Evolutionary conservation across 305 asterid genomes (phyloP).

Genomic region (Rubia tinctorum): DNA sequence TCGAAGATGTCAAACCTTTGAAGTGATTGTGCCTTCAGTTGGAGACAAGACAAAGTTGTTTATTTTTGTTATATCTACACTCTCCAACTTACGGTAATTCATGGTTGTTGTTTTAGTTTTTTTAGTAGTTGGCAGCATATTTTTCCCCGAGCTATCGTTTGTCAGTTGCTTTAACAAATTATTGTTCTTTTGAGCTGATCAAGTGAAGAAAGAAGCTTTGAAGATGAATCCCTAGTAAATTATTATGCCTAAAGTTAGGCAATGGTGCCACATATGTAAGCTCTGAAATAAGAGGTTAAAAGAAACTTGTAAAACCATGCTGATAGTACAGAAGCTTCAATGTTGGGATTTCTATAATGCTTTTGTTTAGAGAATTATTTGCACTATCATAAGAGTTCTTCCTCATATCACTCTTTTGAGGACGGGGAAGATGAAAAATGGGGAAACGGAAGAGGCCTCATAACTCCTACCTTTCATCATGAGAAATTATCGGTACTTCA

Average conservation of each 20-base stretch:
- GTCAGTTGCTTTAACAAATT: neutral
- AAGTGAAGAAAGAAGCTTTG: slow-evolving; percentile 60
- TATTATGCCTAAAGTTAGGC: slow-evolving; percentile 74
- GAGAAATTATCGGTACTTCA: too few species aligned
- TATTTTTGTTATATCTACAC: neutral
- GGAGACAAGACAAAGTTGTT: neutral
- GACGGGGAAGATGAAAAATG: too few species aligned
- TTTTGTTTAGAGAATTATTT: too few species aligned
- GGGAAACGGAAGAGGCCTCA: too few species aligned
- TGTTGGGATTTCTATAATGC: too few species aligned
- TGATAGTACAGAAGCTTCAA: too few species aligned
- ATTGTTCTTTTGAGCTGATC: slow-evolving; percentile 40
- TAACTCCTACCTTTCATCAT: too few species aligned
- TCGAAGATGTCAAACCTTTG: neutral
- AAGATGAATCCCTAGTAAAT: slow-evolving; percentile 70
- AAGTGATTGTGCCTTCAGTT: neutral
- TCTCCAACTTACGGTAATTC: neutral
- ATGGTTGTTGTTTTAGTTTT: neutral
- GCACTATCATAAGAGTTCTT: too few species aligned
- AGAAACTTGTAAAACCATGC: slow-evolving; percentile 30
- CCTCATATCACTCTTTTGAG: too few species aligned
- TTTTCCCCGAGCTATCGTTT: neutral
- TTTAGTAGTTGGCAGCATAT: neutral
- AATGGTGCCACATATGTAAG: slow-evolving; percentile 87
- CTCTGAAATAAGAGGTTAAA: slow-evolving; percentile 79